Base-by-base conservation (phyloP, 2,329 filamentous ascomycete genomes). In the Colletotrichum lentis region DNA sequence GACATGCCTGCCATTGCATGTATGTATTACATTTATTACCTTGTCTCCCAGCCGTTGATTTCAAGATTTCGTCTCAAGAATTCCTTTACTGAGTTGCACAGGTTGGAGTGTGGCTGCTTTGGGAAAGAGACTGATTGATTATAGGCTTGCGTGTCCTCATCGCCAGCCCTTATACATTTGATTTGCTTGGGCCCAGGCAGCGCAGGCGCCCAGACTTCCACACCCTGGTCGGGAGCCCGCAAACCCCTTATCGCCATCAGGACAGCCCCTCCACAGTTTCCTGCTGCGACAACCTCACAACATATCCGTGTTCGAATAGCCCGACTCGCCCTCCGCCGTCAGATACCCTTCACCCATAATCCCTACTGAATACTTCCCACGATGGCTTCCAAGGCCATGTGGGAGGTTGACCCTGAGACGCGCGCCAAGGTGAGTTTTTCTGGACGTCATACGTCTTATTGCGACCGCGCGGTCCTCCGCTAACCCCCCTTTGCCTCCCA, bases 401-500 rank as follows among this genome's bases (percentile, higher is more conserved):
- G 96, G 96, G 96, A 99, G 83, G 94, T 99, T 73, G 96, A 99
- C 81, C 96, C 96, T 56, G 95, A 98, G 85, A 98, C 95, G 70
- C 89, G 93, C 81, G 93, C 91, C 77, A 98, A 98, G 89, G 94
- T 96, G 82, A 74, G 79, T 67, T 31, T 65, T 60, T 62, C 31
- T 27, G 22, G 39, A 12, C 58, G 37, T 44, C 44, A 43, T 64
- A 24, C 11, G 49, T 41, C 49, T 57, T 18, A 39, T 50, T 52
- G 62, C 62, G 62, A 66, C 50, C 44, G 24, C 39, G 50, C 50
- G 27, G 35, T 50, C 53, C 27, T 47, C 39, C 43, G 62, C 66
- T 69, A 56, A 69, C n/a, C 49, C 49, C 66, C 24, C 69, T 18
- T 69, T 44, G 44, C 60, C 44, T 27, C 69, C 20, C 78, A 97